phyloP scores from a whole-genome alignment of 352 stramenopile genomes.

The Phytophthora sojae region DNA sequence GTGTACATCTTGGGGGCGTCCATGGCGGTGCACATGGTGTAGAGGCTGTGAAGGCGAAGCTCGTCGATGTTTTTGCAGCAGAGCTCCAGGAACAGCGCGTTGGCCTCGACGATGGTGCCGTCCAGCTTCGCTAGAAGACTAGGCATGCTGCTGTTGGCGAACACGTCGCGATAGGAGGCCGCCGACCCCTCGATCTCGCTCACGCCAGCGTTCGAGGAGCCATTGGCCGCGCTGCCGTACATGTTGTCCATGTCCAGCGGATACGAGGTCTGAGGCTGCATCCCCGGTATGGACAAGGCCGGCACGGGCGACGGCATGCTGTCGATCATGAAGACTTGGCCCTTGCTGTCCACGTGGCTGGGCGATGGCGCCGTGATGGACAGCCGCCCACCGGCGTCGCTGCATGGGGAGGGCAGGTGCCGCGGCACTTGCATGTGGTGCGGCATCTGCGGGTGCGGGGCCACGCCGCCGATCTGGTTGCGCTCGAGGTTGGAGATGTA shows the following conservation, averaged over 20 bases:
- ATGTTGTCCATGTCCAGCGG: slow-evolving; percentile 71
- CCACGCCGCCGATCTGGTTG: slow-evolving; percentile 52
- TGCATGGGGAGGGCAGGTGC: slow-evolving; percentile 44
- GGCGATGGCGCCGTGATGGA: slow-evolving; percentile 62
- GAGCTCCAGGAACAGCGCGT: slow-evolving; percentile 78
- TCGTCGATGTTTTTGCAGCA: slow-evolving; percentile 86
- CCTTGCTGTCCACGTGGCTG: slow-evolving; percentile 42
- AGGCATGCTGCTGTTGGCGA: slow-evolving; percentile 81
- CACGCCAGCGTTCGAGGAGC: slow-evolving; percentile 29
- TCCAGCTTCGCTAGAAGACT: slow-evolving; percentile 81
- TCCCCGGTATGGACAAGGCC: slow-evolving; percentile 69
- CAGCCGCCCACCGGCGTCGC: slow-evolving; percentile 39
- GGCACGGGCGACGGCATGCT: slow-evolving; percentile 79
- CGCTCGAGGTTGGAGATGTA: slow-evolving; percentile 82
- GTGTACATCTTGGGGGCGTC: slow-evolving; percentile 86
- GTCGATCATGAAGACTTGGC: slow-evolving; percentile 78
- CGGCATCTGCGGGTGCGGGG: slow-evolving; percentile 22
- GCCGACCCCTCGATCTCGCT: slow-evolving; percentile 69
- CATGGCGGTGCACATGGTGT: slow-evolving; percentile 81
- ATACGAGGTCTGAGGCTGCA: slow-evolving; percentile 59
- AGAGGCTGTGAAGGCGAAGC: slow-evolving; percentile 77
- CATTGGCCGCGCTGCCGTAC: slow-evolving; percentile 25
- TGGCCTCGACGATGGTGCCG: slow-evolving; percentile 82
- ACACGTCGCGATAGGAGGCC: slow-evolving; percentile 79
- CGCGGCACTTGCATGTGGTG: slow-evolving; percentile 42